Percentiles rank a stretch among this genome's conserved stretches.
phyloP scores from a whole-genome alignment of 768 basidiomycete genomes.

The Suillus plorans region DNA sequence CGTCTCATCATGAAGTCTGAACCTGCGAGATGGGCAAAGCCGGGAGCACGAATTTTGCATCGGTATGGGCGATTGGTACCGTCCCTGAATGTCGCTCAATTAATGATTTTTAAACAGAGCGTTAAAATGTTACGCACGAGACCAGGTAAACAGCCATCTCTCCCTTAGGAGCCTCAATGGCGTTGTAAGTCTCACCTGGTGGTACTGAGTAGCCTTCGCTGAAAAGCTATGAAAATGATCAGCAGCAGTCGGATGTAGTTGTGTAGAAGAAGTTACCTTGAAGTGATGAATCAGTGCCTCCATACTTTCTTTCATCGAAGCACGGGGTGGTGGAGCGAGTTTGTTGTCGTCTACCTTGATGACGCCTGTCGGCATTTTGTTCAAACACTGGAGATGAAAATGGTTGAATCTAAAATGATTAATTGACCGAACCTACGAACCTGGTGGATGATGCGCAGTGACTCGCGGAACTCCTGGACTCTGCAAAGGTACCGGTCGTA shows the following conservation, averaged over 20 bases:
- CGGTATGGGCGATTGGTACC: slow-evolving; percentile 95
- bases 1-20: slow-evolving; percentile 98
- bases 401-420: neutral
- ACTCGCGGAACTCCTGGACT: slow-evolving; percentile 98
- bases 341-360: slow-evolving; percentile 98
- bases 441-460: slow-evolving; percentile 82
- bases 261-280: slow-evolving; percentile 54
- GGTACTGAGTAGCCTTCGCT: slow-evolving; percentile 97
- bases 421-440: slow-evolving; percentile 30
- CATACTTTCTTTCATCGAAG: slow-evolving; percentile 99
- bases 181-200: slow-evolving; percentile 92
- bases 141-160: slow-evolving; percentile 99
- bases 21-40: slow-evolving; percentile 93
- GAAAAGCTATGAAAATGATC: slow-evolving; percentile 63
- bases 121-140: slow-evolving; percentile 53
- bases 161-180: slow-evolving; percentile 98
- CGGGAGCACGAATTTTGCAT: slow-evolving; percentile 96
- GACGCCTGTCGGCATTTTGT: slow-evolving; percentile 94
- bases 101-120: neutral
- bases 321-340: slow-evolving; percentile 92
- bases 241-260: neutral
- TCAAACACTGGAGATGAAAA: slow-evolving; percentile 68
- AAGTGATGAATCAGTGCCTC: slow-evolving; percentile 98
- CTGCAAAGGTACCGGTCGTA: slow-evolving; percentile 97
- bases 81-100: slow-evolving; percentile 50